These are phyloP conservation scores for Dothistroma pini DNA, from an alignment of 2,329 filamentous ascomycete species.

Conservation along the genomic window DNA sequence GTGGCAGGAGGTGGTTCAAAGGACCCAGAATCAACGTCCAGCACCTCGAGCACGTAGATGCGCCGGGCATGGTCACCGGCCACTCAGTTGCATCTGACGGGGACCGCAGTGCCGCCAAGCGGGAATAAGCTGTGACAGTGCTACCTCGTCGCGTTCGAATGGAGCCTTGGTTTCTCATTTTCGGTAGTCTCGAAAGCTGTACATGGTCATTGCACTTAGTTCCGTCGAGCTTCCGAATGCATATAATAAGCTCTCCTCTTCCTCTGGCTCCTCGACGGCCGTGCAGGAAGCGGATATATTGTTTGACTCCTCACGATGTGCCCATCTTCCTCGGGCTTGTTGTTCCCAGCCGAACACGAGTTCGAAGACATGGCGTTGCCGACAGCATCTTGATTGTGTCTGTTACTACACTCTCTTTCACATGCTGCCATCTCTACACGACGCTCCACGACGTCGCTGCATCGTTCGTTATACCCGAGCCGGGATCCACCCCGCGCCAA, in stretches of 20 bases:
- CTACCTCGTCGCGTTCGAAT: no score
- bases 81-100: neutral
- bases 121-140: no score
- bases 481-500: no score
- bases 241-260: no score
- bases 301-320: neutral
- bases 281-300: no score
- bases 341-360: neutral
- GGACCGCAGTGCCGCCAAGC: neutral
- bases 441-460: no score
- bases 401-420: neutral
- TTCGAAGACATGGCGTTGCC: neutral
- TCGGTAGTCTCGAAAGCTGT: no score
- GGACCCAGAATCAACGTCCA: constrained; percentile 35
- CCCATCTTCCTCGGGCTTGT: neutral
- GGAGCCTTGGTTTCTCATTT: no score
- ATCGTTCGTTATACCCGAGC: no score
- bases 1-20: constrained; percentile 36
- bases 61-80: neutral
- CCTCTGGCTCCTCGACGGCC: no score
- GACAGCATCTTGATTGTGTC: neutral
- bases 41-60: constrained; percentile 1
- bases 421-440: neutral
- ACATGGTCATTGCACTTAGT: no score
- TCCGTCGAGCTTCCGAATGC: no score